Evolutionary conservation across 2,329 filamentous ascomycete genomes (phyloP).

Genomic region (Phaeosphaeria sp.): DNA sequence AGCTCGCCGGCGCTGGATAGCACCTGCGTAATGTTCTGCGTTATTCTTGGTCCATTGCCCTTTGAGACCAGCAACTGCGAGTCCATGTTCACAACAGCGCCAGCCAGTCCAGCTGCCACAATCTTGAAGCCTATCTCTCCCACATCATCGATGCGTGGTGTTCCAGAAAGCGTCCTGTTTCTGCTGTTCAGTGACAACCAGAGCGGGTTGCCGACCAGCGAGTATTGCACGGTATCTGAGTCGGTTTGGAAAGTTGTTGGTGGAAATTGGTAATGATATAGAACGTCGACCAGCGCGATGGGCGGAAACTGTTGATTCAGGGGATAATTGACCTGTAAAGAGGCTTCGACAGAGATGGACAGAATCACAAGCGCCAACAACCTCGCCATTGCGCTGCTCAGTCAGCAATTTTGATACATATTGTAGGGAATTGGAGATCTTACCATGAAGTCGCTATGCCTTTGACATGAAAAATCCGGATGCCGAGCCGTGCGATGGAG

Average conservation of each 20-base stretch:
- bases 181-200: constrained; percentile 77
- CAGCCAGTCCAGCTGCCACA: constrained; percentile 71
- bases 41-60: constrained; percentile 60
- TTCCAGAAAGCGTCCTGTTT: constrained; percentile 73
- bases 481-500: constrained; percentile 18
- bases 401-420: constrained; percentile 4
- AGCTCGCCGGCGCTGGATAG: constrained; percentile 63
- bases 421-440: constrained; percentile 1
- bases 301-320: constrained; percentile 85
- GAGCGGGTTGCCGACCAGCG: constrained; percentile 67
- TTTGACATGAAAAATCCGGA: not conserved
- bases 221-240: constrained; percentile 66
- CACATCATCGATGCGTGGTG: constrained; percentile 63
- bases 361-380: constrained; percentile 24
- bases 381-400: constrained; percentile 23
- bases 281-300: constrained; percentile 71
- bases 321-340: constrained; percentile 65
- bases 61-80: constrained; percentile 75
- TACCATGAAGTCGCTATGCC: constrained; percentile 26
- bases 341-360: constrained; percentile 25
- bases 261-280: constrained; percentile 76
- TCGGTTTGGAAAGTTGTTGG: constrained; percentile 73
- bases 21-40: constrained; percentile 64
- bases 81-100: constrained; percentile 65
- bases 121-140: constrained; percentile 69